Base-by-base conservation (phyloP, 441 rosid genomes). In the Gossypium davidsonii region DNA sequence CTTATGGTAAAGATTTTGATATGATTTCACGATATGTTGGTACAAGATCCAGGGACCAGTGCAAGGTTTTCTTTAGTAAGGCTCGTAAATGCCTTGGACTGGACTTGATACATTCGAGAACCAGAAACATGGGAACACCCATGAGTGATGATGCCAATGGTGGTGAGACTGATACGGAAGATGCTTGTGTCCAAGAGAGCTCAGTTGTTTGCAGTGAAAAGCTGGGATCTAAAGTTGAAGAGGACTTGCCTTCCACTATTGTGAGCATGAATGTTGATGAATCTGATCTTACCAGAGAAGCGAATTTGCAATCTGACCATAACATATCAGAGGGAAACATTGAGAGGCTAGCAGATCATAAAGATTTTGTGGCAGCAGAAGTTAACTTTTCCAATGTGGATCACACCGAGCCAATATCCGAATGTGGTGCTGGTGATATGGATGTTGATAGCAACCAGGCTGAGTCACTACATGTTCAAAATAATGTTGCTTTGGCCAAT, bases 61-160 rank as follows among this genome's bases (percentile, higher is more conserved):
- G 99, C 73, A 90, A 82, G 83, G 89, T 94, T 75, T 96, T 93
- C 81, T 96, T 82, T 72, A 92, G 97, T 80, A 96, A 96, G 90
- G 97, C 90, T 70, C 86, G 96, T 56, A 96, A 91, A 79, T 91
- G 98, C 79, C 93, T 96, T 65, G 95, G 98, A 25, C 82, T 96
- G 84, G 99, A 96, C 82, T 74, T 55, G 68, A 55, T 92, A 70
- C 90, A 77, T 73, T 79, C 87, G 63, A 82, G 78, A 62, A 75
- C 74, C 75, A 85, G 81, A 69, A 79, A 78, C 74, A 44, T 68
- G 12, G 85, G 90, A 55, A 76, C 87, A 11, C 80, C 83, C 0
- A 78, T 70, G 42, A 83, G 90, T 76, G 89, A 89, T 82, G 93
- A 88, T 85, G 83, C 74, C 55, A 79, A 83, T 83, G 91, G 89